Percentiles rank a stretch among this genome's conserved stretches.
These are phyloP conservation scores for Chaetothyriales sp. DNA, from an alignment of 2,329 filamentous ascomycete species.

Conservation along the genomic window DNA sequence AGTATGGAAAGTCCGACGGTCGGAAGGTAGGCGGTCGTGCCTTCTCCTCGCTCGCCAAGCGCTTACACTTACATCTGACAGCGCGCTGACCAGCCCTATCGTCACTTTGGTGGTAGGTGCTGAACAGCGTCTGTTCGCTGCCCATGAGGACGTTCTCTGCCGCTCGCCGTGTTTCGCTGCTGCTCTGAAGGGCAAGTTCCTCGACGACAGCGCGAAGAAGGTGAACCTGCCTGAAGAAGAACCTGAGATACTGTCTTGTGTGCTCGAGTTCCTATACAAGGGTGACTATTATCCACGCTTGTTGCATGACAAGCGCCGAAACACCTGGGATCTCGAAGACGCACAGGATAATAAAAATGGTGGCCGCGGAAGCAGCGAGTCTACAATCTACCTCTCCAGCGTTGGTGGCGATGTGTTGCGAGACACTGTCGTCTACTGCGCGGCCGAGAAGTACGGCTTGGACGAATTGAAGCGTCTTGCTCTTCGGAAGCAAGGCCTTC, in stretches of 20 bases:
- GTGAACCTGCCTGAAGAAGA: conserved; percentile 74
- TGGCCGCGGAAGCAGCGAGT: conserved; percentile 52
- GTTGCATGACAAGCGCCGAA: conserved; percentile 64
- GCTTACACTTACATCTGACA: conserved; percentile 19
- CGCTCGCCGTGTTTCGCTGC: conserved; percentile 66
- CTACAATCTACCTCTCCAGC: conserved; percentile 56
- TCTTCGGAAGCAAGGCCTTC: conserved; percentile 77
- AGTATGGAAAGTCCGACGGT: conserved; percentile 52
- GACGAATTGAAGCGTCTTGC: conserved; percentile 74
- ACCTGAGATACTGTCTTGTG: conserved; percentile 77
- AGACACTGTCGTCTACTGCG: conserved; percentile 83
- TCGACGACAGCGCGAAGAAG: conserved; percentile 49
- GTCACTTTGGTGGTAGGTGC: conserved; percentile 72
- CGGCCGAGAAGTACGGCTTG: conserved; percentile 70
- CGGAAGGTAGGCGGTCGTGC: conserved; percentile 22
- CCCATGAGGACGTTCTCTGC: conserved; percentile 74
- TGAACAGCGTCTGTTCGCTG: conserved; percentile 77
- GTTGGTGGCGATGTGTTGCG: conserved; percentile 60
- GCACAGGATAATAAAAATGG: conserved; percentile 36
- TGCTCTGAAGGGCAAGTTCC: conserved; percentile 49
- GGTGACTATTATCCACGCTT: conserved; percentile 82
- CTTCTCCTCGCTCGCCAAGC: not conserved
- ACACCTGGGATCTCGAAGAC: conserved; percentile 71
- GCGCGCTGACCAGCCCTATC: conserved; percentile 54
- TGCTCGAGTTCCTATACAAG: conserved; percentile 87